Conservation (phyloP, 2,329 filamentous ascomycete species). For the Xenoacremonium recifei region DNA sequence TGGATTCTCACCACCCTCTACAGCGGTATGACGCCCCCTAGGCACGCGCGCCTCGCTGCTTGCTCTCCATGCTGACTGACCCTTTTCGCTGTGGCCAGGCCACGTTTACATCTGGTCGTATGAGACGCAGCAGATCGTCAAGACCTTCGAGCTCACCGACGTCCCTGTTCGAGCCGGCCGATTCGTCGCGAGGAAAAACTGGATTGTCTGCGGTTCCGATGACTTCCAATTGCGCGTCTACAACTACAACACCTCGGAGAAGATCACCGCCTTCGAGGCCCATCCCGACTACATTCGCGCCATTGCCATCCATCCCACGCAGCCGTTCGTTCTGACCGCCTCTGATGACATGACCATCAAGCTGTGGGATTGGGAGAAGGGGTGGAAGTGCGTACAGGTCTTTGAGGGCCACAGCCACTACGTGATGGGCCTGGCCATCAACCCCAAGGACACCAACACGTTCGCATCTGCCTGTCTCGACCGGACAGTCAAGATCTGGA, state of each 20-base stretch:
- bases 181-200: conserved; percentile 97
- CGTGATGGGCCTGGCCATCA: conserved; percentile 95
- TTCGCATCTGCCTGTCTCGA: conserved; percentile 94
- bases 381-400: conserved; percentile 95
- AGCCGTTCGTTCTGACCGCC: conserved; percentile 93
- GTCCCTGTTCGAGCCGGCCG: conserved; percentile 95
- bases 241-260: conserved; percentile 99
- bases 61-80: conserved; percentile 9
- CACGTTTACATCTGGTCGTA: conserved; percentile 99
- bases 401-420: conserved; percentile 97
- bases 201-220: conserved; percentile 95
- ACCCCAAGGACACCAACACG: conserved; percentile 93
- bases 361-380: conserved; percentile 98
- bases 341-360: conserved; percentile 99
- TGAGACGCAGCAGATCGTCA: conserved; percentile 94
- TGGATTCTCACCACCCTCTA: conserved; percentile 97
- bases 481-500: conserved; percentile 97
- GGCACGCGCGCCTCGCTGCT: neutral
- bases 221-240: conserved; percentile 87
- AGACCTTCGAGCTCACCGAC: conserved; percentile 98
- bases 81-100: no score
- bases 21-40: conserved; percentile 63
- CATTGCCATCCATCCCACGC: conserved; percentile 91
- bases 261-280: conserved; percentile 94
- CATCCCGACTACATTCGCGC: conserved; percentile 98